phyloP scores from a whole-genome alignment of 208 protist species.

The Vickermania ingenoplastis region DNA sequence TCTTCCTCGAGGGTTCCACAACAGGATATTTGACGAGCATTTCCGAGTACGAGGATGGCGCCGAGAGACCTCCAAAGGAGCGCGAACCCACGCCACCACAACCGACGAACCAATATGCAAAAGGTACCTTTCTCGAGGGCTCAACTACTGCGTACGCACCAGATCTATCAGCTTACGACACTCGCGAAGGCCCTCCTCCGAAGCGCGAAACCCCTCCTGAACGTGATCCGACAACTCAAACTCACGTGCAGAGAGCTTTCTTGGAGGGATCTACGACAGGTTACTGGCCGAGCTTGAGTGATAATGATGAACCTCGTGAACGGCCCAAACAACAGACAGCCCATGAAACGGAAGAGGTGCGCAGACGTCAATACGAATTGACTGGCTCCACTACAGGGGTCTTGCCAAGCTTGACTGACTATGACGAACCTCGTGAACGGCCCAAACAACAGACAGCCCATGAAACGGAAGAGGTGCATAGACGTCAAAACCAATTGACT shows the following conservation, averaged over 20 bases:
- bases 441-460: too few species aligned
- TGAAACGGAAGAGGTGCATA: too few species aligned
- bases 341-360: too few species aligned
- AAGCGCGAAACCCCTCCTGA: neutral
- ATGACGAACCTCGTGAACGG: neutral
- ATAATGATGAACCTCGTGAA: neutral
- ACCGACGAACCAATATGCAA: neutral
- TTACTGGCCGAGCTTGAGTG: neutral
- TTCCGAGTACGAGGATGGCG: neutral
- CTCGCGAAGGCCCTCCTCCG: neutral
- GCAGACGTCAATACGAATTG: too few species aligned
- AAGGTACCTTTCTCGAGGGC: neutral
- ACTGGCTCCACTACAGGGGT: too few species aligned
- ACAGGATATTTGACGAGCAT: neutral
- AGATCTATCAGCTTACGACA: neutral
- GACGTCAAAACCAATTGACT: too few species aligned
- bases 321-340: too few species aligned
- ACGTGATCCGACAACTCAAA: neutral
- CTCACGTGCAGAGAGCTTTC: neutral
- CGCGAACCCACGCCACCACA: neutral
- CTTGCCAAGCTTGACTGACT: neutral
- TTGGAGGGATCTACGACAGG: neutral
- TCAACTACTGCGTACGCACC: neutral
- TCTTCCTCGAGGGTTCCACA: neutral
- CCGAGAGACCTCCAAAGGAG: neutral